Evolutionary conservation across 2,329 filamentous ascomycete species (phyloP).

Genomic region (Gaeumannomyces tritici): DNA sequence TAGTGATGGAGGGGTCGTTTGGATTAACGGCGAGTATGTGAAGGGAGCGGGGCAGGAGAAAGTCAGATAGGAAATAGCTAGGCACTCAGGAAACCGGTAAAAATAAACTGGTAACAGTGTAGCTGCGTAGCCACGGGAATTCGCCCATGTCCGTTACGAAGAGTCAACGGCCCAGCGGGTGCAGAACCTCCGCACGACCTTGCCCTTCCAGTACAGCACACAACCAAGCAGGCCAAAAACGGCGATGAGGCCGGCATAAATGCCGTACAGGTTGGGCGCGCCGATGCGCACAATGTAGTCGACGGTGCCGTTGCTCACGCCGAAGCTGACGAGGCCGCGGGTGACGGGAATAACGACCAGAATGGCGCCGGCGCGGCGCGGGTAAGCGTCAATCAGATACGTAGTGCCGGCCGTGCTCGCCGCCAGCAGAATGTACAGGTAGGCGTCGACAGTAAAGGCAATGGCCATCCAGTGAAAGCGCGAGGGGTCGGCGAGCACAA

Average conservation of each 20-base stretch:
- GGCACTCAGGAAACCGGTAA: too few relatives aligned
- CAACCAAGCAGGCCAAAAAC: neutral
- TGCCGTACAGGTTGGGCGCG: neutral
- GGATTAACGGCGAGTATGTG: too few relatives aligned
- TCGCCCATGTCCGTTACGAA: neutral
- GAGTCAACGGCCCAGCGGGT: neutral
- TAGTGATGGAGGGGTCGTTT: too few relatives aligned
- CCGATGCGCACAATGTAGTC: neutral
- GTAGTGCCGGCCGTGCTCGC: constrained; percentile 33
- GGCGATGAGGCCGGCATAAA: neutral
- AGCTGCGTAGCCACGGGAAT: neutral
- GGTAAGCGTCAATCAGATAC: constrained; percentile 33
- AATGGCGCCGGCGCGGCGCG: constrained; percentile 27
- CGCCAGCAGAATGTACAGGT: constrained; percentile 27
- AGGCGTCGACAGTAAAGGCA: constrained; percentile 17
- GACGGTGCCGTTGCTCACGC: constrained; percentile 10
- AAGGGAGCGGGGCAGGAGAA: too few relatives aligned
- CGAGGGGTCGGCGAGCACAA: constrained; percentile 21
- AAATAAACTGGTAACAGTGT: neutral
- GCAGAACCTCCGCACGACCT: constrained; percentile 1
- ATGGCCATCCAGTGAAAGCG: constrained; percentile 23
- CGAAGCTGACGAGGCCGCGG: constrained; percentile 34
- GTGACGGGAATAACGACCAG: constrained; percentile 35
- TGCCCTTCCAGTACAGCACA: constrained; percentile 1
- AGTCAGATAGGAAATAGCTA: too few relatives aligned